phyloP scores from a whole-genome alignment of 1,284 basidiomycete species.

The Tilletia horrida region DNA sequence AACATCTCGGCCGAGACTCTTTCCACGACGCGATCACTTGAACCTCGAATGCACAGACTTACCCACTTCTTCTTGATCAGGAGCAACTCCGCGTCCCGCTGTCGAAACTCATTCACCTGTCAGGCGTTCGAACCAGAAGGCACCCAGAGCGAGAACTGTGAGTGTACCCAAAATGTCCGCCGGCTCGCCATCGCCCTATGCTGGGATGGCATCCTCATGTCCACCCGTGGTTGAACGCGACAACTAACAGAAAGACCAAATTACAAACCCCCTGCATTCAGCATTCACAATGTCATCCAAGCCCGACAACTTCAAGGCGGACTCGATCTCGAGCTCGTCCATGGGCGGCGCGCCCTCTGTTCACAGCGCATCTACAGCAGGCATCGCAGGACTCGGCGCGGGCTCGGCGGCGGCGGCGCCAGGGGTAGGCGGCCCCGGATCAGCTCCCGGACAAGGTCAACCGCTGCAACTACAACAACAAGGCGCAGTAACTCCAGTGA shows the following conservation, averaged over 20 bases:
- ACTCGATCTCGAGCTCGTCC: not conserved
- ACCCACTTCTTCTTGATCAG: no score
- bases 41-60: no score
- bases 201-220: not conserved
- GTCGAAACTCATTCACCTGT: no score
- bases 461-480: not conserved
- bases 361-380: slow-evolving; percentile 6
- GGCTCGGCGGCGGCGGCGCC: slow-evolving; percentile 8
- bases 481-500: slow-evolving; percentile 65
- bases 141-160: not conserved
- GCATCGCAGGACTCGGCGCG: slow-evolving; percentile 9
- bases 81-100: no score
- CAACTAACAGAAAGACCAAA: not conserved
- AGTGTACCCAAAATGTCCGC: not conserved
- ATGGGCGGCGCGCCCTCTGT: not conserved
- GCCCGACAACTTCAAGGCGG: not conserved
- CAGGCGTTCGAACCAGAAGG: not conserved
- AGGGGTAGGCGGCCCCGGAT: not conserved
- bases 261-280: not conserved
- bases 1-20: no score
- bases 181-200: no score
- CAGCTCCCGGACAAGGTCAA: no score
- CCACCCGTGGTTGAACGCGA: not conserved
- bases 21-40: no score
- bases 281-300: not conserved